phyloP scores from a whole-genome alignment of 2,329 filamentous ascomycete species.

The Trichoderma koningii region DNA sequence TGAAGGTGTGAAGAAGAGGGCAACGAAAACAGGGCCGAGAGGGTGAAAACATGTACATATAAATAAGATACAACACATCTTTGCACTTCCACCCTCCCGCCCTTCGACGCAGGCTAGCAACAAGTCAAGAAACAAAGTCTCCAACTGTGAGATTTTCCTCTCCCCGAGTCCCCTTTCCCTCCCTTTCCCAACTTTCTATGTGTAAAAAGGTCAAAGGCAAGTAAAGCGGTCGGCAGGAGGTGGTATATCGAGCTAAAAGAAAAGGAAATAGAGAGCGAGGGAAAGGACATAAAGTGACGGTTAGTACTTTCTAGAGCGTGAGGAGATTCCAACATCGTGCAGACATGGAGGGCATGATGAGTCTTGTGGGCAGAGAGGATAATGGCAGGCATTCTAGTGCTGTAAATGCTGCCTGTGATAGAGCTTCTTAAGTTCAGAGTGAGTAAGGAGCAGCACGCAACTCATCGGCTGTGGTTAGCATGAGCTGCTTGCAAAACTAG shows the following conservation, averaged over 20 bases:
- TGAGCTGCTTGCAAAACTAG: conserved; percentile 44
- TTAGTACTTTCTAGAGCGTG: background rate
- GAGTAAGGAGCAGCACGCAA: background rate
- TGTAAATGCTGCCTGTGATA: background rate
- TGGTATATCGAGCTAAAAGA: background rate
- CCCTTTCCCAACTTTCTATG: conserved; percentile 11
- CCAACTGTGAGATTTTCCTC: background rate
- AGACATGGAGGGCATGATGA: conserved; percentile 1
- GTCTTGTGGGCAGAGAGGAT: background rate
- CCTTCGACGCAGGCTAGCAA: background rate
- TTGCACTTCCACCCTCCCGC: background rate
- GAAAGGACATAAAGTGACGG: background rate
- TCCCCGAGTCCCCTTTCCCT: background rate
- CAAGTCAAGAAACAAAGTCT: background rate
- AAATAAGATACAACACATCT: background rate
- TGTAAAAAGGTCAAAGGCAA: background rate
- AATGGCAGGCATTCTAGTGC: background rate
- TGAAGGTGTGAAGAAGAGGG: background rate
- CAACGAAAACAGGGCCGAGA: background rate
- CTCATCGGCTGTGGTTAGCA: conserved; percentile 39
- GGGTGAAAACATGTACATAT: background rate
- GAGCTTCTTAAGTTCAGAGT: background rate
- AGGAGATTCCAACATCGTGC: conserved; percentile 12
- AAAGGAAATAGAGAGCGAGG: background rate
- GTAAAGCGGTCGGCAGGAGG: background rate